Evolutionary conservation across 371 early-diverging fungal species (phyloP).

Genomic region (Parasitella parasitica): DNA sequence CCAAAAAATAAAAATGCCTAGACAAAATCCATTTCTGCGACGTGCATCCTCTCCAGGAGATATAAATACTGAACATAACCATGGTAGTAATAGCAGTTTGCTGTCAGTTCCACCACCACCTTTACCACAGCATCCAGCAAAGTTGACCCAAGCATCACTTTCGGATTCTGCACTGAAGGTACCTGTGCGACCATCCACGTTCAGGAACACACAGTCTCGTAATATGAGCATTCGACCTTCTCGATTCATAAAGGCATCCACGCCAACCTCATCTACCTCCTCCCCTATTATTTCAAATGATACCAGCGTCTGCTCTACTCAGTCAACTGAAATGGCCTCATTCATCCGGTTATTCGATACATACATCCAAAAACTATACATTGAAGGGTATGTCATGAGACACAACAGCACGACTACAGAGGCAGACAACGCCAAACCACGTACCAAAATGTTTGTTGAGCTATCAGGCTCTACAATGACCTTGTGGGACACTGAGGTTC

Average conservation of each 20-base stretch:
- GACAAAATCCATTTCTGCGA: constrained; percentile 31
- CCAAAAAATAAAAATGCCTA: constrained; percentile 17
- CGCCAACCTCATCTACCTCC: constrained; percentile 14
- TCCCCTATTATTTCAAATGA: constrained; percentile 11
- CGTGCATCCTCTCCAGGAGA: constrained; percentile 30
- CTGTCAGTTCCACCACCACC: constrained; percentile 12
- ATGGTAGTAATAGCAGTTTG: background rate
- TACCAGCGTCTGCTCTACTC: constrained; percentile 3
- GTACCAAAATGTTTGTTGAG: constrained; percentile 72
- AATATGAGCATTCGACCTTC: constrained; percentile 26
- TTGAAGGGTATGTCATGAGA: constrained; percentile 65
- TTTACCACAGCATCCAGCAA: constrained; percentile 11
- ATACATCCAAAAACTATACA: constrained; percentile 67
- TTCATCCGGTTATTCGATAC: constrained; percentile 51
- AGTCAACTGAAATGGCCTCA: constrained; percentile 21
- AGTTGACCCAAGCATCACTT: constrained; percentile 23
- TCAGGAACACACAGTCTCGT: constrained; percentile 18
- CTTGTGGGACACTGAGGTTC: constrained; percentile 58
- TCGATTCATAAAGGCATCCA: constrained; percentile 24
- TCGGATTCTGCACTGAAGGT: constrained; percentile 27
- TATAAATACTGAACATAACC: constrained; percentile 3
- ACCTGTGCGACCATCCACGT: constrained; percentile 11
- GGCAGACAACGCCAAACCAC: constrained; percentile 48
- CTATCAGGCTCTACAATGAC: constrained; percentile 62
- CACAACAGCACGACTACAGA: constrained; percentile 34